Conservation (phyloP, 305 asterid genomes). For the Fraxinus floribunda region DNA sequence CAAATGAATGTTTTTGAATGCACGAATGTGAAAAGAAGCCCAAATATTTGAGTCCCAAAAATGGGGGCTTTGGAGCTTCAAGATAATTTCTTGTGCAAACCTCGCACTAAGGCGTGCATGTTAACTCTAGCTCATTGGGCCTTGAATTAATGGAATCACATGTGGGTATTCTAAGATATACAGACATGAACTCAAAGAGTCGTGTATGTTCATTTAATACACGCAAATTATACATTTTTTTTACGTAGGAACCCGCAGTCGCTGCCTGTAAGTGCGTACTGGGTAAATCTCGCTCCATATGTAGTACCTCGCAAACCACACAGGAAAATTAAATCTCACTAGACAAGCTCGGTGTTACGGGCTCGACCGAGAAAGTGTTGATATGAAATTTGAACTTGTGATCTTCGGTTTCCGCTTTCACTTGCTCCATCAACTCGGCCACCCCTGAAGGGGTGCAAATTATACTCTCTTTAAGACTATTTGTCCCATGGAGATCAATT, state of each 20-base stretch:
- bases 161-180: background rate
- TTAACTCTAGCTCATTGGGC: background rate
- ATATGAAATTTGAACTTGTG: too few species aligned
- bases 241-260: too few species aligned
- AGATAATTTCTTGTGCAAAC: background rate
- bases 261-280: too few species aligned
- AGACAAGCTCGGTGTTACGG: too few species aligned
- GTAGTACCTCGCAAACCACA: too few species aligned
- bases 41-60: background rate
- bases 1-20: background rate
- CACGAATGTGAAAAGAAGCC: background rate
- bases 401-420: too few species aligned
- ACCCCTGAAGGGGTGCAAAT: too few species aligned
- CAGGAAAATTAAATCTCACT: too few species aligned
- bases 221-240: too few species aligned
- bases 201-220: background rate
- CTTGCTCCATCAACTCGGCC: too few species aligned
- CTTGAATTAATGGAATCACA: background rate
- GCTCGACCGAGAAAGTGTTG: too few species aligned
- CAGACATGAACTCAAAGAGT: background rate
- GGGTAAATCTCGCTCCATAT: too few species aligned
- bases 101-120: background rate
- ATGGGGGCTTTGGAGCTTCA: background rate
- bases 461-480: background rate
- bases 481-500: background rate